Evolutionary conservation across 495 filamentous ascomycete genomes (phyloP), one percentile per base, ranked within the genome.

Genomic region (Penicillium samsonianum): DNA sequence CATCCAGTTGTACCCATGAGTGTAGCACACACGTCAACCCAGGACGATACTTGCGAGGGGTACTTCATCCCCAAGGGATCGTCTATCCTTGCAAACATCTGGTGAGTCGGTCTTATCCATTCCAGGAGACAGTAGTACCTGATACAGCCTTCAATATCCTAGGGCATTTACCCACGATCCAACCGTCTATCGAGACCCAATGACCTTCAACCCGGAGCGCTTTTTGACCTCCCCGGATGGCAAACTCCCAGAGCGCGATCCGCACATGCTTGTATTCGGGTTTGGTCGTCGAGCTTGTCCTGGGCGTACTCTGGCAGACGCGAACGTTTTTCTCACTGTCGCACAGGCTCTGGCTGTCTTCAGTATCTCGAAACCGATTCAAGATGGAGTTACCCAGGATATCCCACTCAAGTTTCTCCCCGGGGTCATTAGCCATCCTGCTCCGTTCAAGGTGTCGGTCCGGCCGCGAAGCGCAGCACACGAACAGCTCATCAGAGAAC

Each of bases 11-110:
- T 55, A 0, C 72, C 80, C 0, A 70, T 72, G 53, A 67, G 61
- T 10, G 67, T 88, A 26, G 80, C 85, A 0, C 85, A 88, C 59
- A 68, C 74, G 1, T 73, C 77, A 4, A 70, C 73, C 3, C 62
- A 78, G n/a, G 84, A 85, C 53, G 82, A 86, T 55, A 75, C 75
- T 6, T 82, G 79, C 49, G 60, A 77, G 12, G 81, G 80, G 38
- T 79, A 78, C 57, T 67, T 70, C 10, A 82, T 84, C 43, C 81
- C 82, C 22, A 79, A 79, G 51, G 70, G 73, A 33, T 72, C 80
- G 7, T 64, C 63, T 4, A 61, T 82, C 7, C 63, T 82, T 43
- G 63, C 73, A 25, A 81, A 79, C 49, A 69, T 76, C 35, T 82
- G 79, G 78, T 69, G 20, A 52, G 47, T 44, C 20, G 1, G 3